Base-by-base conservation (phyloP, 768 basidiomycete species). In the Trametes coccinea region DNA sequence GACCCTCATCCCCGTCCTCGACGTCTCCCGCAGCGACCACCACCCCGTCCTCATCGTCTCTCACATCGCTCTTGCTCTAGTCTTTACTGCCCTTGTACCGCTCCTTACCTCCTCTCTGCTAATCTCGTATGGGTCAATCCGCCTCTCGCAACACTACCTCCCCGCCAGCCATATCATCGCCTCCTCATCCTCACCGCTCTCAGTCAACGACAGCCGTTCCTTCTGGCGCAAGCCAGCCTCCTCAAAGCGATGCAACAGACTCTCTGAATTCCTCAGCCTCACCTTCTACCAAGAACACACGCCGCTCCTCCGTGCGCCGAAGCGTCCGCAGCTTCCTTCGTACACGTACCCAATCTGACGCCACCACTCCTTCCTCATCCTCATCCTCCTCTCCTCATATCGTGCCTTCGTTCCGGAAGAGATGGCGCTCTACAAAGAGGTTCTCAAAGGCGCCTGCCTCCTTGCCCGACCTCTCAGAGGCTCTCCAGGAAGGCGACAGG, bases 361-460 rank as follows among this genome's bases (percentile, higher is more conserved):
- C 16, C 53, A 63, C 37, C 50, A 54, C 47, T n/a, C 49, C 47
- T 34, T 52, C 46, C 11, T 33, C 46, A 59, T 33, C 41, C 43
- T 39, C 51, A 11, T 40, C 57, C 2, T 31, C 48, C 48, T 45
- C 44, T n/a, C 40, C 16, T 34, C 49, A 11, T 33, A 57, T 16
- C 52, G 41, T 48, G 34, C 48, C 59, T 33, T 64, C 67, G 13
- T 44, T 60, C 16, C 66, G 71, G 44, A 74, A 71, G 48, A 65
- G 70, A 50, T 74, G 73, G 74, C 66, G 69, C 6, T 68, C 70
- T 22, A 73, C 72, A 2, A 61, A 63, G 41, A 66, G 77, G 53
- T 74, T 76, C 66, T 76, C 76, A 5, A 75, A 70, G 60, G 63
- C 72, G 14, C 72, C 59, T 37, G 40, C 60, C 14, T 49, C 44